Evolutionary conservation across 805 yeast genomes (phyloP).

Genomic region (Candida sithepensis): DNA sequence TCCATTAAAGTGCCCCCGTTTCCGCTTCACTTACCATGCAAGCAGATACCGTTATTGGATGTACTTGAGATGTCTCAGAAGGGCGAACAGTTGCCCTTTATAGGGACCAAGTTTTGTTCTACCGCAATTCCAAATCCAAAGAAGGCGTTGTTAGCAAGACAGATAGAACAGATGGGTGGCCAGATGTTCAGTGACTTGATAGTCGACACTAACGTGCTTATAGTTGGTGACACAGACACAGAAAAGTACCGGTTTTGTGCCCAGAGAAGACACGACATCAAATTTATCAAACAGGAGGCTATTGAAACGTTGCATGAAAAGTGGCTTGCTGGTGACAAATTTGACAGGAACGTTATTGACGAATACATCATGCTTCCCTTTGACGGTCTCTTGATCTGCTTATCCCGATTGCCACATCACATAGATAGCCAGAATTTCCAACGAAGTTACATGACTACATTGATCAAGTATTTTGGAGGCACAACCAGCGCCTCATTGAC

Average conservation of each 20-base stretch:
- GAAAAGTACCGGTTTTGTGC: slow-evolving; percentile 54
- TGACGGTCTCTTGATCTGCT: slow-evolving; percentile 40
- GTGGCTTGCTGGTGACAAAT: slow-evolving; percentile 48
- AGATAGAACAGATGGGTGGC: slow-evolving; percentile 59
- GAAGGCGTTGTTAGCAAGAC: slow-evolving; percentile 41
- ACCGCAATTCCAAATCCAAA: slow-evolving; percentile 45
- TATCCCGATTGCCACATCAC: slow-evolving; percentile 34
- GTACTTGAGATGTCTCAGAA: not conserved
- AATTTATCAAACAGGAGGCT: slow-evolving; percentile 46
- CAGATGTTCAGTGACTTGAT: slow-evolving; percentile 51
- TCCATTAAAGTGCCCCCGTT: no score
- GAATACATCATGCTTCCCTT: slow-evolving; percentile 38
- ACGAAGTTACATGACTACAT: slow-evolving; percentile 30
- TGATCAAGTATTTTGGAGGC: slow-evolving; percentile 47
- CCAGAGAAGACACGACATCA: slow-evolving; percentile 51
- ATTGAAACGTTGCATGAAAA: slow-evolving; percentile 41
- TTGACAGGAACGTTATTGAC: slow-evolving; percentile 13
- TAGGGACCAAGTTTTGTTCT: slow-evolving; percentile 51
- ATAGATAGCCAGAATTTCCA: slow-evolving; percentile 21
- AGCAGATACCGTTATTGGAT: no score
- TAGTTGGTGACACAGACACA: slow-evolving; percentile 56
- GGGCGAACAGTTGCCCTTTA: not conserved
- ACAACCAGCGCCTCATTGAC: slow-evolving; percentile 48
- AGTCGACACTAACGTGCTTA: slow-evolving; percentile 54
- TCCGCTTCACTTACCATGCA: no score